Evolutionary conservation across 306 rosid genomes (phyloP).

Genomic region (Parietaria judaica): DNA sequence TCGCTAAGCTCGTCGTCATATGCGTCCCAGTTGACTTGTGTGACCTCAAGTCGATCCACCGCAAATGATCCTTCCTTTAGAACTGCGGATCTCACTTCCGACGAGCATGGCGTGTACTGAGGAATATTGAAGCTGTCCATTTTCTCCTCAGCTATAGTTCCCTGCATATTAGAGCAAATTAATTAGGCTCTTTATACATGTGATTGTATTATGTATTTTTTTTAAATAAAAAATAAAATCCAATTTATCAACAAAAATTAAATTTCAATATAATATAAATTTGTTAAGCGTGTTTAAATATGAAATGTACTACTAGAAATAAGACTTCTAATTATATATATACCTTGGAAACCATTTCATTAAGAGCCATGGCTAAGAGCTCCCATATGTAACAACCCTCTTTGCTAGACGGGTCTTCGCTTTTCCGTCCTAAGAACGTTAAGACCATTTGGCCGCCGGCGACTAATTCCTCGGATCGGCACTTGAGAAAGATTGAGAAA

Average conservation of each 20-base stretch:
- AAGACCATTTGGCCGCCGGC: slow-evolving; percentile 45
- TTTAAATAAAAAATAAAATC: too few relatives aligned
- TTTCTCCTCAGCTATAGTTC: slow-evolving; percentile 35
- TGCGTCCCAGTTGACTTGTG: slow-evolving; percentile 28
- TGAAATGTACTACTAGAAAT: neutral
- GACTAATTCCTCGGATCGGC: slow-evolving; percentile 42
- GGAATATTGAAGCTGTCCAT: slow-evolving; percentile 47
- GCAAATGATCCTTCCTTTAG: slow-evolving; percentile 41
- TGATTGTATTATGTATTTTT: too few relatives aligned
- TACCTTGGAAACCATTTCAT: slow-evolving; percentile 39
- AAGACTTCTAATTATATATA: too few relatives aligned
- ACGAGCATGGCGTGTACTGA: slow-evolving; percentile 40
- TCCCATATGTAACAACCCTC: slow-evolving; percentile 53
- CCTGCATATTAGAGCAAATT: slow-evolving; percentile 10
- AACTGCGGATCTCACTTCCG: slow-evolving; percentile 38
- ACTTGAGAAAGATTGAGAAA: slow-evolving; percentile 33
- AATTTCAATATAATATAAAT: too few relatives aligned
- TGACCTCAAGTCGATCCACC: slow-evolving; percentile 16
- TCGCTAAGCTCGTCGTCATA: slow-evolving; percentile 6
- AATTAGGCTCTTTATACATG: too few relatives aligned
- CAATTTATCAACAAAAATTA: too few relatives aligned
- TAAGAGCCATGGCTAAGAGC: slow-evolving; percentile 44
- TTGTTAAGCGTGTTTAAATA: neutral
- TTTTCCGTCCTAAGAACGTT: slow-evolving; percentile 46
- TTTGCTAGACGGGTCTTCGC: slow-evolving; percentile 36